Conservation (phyloP, 345 rosid genomes). For the Sisymbrium irio region DNA sequence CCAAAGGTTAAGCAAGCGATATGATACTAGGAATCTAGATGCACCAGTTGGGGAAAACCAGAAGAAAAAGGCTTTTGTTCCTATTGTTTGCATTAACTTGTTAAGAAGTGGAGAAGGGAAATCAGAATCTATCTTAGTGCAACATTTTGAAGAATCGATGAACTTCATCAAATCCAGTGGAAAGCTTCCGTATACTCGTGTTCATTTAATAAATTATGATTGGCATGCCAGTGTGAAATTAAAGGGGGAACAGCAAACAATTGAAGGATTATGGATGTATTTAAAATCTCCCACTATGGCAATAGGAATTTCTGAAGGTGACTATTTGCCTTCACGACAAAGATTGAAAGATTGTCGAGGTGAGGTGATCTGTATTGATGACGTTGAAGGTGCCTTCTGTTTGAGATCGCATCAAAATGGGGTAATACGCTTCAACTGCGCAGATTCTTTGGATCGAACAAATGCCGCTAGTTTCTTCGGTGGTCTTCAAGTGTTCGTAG, state of each 20-base stretch:
- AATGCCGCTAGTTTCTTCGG: constrained; percentile 98
- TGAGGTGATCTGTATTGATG: constrained; percentile 71
- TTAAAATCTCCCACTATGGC: constrained; percentile 68
- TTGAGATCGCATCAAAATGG: constrained; percentile 95
- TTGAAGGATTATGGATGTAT: constrained; percentile 88
- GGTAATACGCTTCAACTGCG: constrained; percentile 92
- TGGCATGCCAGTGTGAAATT: constrained; percentile 86
- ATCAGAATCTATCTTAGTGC: constrained; percentile 87
- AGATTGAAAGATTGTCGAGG: constrained; percentile 89
- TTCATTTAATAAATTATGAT: constrained; percentile 76
- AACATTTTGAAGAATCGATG: constrained; percentile 86
- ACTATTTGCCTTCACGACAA: constrained; percentile 74
- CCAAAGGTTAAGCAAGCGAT: constrained; percentile 79
- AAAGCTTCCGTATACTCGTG: constrained; percentile 68
- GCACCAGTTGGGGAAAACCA: constrained; percentile 54
- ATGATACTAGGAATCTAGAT: constrained; percentile 66
- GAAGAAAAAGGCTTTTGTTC: constrained; percentile 70
- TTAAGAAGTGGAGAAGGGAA: constrained; percentile 87
- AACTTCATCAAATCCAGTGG: constrained; percentile 64
- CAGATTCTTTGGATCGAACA: constrained; percentile 96
- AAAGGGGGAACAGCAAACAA: constrained; percentile 87
- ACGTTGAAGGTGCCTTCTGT: constrained; percentile 86
- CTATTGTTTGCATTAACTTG: constrained; percentile 82
- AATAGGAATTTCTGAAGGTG: constrained; percentile 87
- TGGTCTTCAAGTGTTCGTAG: constrained; percentile 90